These are phyloP conservation scores for Cladosporium velox DNA, from an alignment of 2,329 filamentous ascomycete genomes.

Conservation along the genomic window DNA sequence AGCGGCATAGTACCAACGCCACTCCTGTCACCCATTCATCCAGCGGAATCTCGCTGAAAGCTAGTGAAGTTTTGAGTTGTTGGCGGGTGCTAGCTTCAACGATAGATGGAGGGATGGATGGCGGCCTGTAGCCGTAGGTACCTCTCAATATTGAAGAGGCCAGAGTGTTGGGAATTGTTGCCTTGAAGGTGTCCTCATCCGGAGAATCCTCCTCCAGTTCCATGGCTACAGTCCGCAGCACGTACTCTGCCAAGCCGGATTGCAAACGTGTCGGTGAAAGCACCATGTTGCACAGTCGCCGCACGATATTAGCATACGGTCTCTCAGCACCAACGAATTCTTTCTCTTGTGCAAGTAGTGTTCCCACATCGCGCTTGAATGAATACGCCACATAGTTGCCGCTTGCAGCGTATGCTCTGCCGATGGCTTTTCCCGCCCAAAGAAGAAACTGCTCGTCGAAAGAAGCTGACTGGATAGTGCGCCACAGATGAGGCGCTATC, in stretches of 20 bases:
- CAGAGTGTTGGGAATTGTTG: conserved; percentile 32
- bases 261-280: conserved; percentile 38
- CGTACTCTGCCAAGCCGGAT: conserved; percentile 49
- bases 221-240: conserved; percentile 31
- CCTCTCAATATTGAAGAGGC: conserved; percentile 30
- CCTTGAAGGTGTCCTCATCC: conserved; percentile 34
- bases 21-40: conserved; percentile 29
- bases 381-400: background rate
- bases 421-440: conserved; percentile 85
- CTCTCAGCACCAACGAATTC: background rate
- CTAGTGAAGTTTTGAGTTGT: conserved; percentile 24
- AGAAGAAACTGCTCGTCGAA: conserved; percentile 47
- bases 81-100: conserved; percentile 14
- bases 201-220: conserved; percentile 24
- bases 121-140: conserved; percentile 32
- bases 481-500: conserved; percentile 30
- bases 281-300: conserved; percentile 33
- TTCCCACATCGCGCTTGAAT: background rate
- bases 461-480: background rate
- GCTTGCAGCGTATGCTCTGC: conserved; percentile 71
- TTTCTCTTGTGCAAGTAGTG: background rate
- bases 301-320: conserved; percentile 37
- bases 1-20: conserved; percentile 47
- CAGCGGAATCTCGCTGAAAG: conserved; percentile 25
- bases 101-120: conserved; percentile 12